phyloP scores from a whole-genome alignment of 2,329 filamentous ascomycete species.

The Chrysoporthe puriensis region DNA sequence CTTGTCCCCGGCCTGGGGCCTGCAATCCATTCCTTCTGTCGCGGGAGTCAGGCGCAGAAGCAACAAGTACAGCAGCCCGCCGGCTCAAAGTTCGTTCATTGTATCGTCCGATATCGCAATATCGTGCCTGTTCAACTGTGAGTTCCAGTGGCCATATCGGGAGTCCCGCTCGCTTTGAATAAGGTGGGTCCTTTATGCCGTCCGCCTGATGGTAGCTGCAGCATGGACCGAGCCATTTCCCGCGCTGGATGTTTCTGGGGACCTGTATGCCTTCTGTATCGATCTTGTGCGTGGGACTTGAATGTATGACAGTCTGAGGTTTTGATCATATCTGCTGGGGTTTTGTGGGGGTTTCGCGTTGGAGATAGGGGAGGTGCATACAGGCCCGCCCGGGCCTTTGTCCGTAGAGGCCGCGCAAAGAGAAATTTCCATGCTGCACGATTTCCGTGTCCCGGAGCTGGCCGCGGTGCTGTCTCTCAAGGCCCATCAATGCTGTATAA shows the following conservation, averaged over 20 bases:
- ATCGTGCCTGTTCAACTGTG: background rate
- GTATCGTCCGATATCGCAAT: background rate
- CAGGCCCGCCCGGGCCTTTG: background rate
- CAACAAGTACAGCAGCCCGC: background rate
- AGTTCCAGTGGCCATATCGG: background rate
- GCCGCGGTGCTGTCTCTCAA: background rate
- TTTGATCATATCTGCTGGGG: background rate
- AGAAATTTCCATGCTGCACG: background rate
- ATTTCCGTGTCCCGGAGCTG: slow-evolving; percentile 1
- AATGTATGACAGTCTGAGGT: background rate
- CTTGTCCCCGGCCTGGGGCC: background rate
- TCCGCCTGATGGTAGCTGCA: slow-evolving; percentile 7
- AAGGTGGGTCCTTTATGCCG: background rate
- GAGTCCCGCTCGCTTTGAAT: background rate
- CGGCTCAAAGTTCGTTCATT: background rate
- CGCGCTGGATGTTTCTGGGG: background rate
- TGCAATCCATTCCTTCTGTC: background rate
- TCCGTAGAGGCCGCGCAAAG: background rate
- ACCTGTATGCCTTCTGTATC: background rate
- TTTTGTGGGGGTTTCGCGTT: background rate
- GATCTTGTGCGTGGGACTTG: background rate
- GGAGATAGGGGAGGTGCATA: background rate
- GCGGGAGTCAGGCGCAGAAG: background rate
- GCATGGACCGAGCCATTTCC: background rate
- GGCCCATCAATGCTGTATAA: slow-evolving; percentile 1